phyloP scores from a whole-genome alignment of 148 eudicot species.

The Selenicereus undatus region DNA sequence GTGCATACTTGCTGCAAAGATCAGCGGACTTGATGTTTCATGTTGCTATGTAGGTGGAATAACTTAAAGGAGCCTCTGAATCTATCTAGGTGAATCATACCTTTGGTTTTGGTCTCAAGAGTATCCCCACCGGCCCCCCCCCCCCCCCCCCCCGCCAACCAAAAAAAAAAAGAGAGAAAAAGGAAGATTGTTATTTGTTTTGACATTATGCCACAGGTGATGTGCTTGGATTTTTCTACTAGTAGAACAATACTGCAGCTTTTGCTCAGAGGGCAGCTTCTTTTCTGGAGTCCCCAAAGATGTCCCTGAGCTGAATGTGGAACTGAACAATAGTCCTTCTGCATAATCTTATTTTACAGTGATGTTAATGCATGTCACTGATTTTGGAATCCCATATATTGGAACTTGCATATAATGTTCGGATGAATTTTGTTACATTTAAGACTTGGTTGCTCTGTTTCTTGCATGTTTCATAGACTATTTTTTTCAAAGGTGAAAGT shows the following conservation, averaged over 20 bases:
- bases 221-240: background rate
- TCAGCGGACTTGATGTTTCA: slow-evolving; percentile 30
- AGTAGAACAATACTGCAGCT: too few species aligned
- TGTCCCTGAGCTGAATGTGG: background rate
- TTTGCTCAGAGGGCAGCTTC: too few species aligned
- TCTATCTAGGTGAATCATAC: background rate
- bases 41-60: background rate
- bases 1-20: slow-evolving; percentile 69
- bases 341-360: background rate
- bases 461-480: too few species aligned
- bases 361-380: background rate
- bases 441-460: background rate
- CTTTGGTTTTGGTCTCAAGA: too few species aligned
- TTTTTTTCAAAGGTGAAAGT: too few species aligned
- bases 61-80: background rate
- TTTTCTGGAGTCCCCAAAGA: too few species aligned
- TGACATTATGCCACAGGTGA: background rate
- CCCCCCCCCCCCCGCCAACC: too few species aligned
- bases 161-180: too few species aligned
- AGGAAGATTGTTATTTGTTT: too few species aligned
- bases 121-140: too few species aligned
- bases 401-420: background rate
- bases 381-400: too few species aligned
- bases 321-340: background rate
- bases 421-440: background rate